These are phyloP conservation scores for Lablab purpureus DNA, from an alignment of 306 rosid genomes.

Conservation along the genomic window DNA sequence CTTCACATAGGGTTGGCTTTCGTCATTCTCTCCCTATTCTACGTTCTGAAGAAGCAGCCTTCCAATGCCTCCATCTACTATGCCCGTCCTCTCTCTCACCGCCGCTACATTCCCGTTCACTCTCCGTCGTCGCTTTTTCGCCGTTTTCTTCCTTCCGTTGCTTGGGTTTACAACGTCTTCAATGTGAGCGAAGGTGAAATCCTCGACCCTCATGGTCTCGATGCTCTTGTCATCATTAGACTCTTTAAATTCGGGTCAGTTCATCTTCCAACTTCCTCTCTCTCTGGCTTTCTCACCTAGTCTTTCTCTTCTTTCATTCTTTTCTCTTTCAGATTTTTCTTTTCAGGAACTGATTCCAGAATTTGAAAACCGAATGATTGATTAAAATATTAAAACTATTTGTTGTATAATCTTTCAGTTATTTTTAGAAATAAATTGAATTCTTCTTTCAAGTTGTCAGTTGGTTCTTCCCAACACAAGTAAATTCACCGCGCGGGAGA, in stretches of 20 bases:
- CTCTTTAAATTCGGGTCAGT: constrained; percentile 88
- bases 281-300: neutral
- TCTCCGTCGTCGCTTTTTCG: constrained; percentile 25
- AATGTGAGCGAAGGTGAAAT: constrained; percentile 72
- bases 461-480: no score
- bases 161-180: constrained; percentile 73
- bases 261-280: neutral
- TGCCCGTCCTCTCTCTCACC: constrained; percentile 68
- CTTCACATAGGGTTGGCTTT: constrained; percentile 76
- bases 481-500: no score
- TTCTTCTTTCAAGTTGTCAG: no score
- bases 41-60: constrained; percentile 81
- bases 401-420: no score
- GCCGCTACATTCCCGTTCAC: constrained; percentile 41
- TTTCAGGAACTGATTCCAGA: no score
- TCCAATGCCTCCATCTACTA: constrained; percentile 72
- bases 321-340: no score
- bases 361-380: no score
- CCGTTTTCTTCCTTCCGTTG: constrained; percentile 71
- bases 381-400: no score
- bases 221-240: constrained; percentile 76
- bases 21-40: constrained; percentile 73
- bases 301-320: no score
- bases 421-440: no score
- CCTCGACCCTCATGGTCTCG: constrained; percentile 70